Conservation (phyloP, 1,284 basidiomycete species). For the Leccinum ponderosum region DNA sequence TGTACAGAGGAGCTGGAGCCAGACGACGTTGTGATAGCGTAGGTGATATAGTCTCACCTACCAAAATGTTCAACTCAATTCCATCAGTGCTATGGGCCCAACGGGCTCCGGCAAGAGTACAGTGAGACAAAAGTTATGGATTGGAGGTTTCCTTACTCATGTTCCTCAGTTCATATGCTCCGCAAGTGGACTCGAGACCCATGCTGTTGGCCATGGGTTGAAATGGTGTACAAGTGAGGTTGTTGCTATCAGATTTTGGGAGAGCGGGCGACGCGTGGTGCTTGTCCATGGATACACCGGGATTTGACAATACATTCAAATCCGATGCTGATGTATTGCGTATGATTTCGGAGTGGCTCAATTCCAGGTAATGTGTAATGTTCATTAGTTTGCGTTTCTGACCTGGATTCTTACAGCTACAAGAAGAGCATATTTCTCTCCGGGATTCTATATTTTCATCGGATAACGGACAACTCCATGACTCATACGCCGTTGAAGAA, state of each 20-base stretch:
- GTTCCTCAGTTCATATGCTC: constrained; percentile 24
- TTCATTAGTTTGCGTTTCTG: not conserved
- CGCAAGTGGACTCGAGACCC: constrained; percentile 12
- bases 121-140: constrained; percentile 2
- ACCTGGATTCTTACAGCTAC: constrained; percentile 27
- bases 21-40: constrained; percentile 15
- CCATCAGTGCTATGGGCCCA: constrained; percentile 19
- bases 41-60: not conserved
- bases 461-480: constrained; percentile 46
- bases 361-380: constrained; percentile 7
- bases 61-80: not conserved
- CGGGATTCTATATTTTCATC: constrained; percentile 49
- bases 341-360: constrained; percentile 24
- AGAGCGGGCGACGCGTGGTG: constrained; percentile 1
- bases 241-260: constrained; percentile 4
- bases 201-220: constrained; percentile 8
- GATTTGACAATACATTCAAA: constrained; percentile 12
- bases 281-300: constrained; percentile 16
- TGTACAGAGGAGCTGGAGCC: not conserved
- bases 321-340: constrained; percentile 22
- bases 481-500: constrained; percentile 18
- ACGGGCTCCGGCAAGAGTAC: constrained; percentile 2
- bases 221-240: constrained; percentile 20
- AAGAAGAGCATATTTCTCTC: constrained; percentile 33
- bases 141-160: not conserved